Percentiles rank a stretch among this genome's conserved stretches.
Conservation (phyloP, 495 filamentous ascomycete species). For the Mytilinidion resinicola region DNA sequence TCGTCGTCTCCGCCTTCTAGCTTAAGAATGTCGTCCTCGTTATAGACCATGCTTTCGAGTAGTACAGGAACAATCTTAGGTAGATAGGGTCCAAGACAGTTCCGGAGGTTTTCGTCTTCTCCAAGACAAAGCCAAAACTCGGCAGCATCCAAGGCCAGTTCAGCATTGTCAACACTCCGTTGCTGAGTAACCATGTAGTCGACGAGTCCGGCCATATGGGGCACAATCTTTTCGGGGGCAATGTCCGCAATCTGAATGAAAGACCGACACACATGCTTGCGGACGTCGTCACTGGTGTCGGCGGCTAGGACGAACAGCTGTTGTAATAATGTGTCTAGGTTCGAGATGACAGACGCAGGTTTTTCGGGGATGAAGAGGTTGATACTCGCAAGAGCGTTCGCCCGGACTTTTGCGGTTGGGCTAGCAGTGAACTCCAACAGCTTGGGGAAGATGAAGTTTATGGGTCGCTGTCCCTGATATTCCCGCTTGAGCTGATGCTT, state of each 20-base stretch:
- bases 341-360: conserved; percentile 65
- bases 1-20: conserved; percentile 76
- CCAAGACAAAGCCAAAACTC: conserved; percentile 97
- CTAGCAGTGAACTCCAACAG: conserved; percentile 79
- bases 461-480: conserved; percentile 75
- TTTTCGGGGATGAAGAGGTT: conserved; percentile 85
- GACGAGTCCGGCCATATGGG: conserved; percentile 82
- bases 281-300: conserved; percentile 70
- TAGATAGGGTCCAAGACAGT: conserved; percentile 67
- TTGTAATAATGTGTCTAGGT: conserved; percentile 72
- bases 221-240: conserved; percentile 78
- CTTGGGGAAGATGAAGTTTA: conserved; percentile 85
- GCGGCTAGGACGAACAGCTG: conserved; percentile 73
- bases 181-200: conserved; percentile 91
- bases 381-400: conserved; percentile 71
- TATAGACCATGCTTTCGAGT: conserved; percentile 92
- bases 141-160: conserved; percentile 87
- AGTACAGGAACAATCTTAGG: conserved; percentile 83
- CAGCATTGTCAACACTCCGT: conserved; percentile 73
- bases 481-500: conserved; percentile 78
- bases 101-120: conserved; percentile 73
- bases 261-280: conserved; percentile 84
- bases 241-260: conserved; percentile 91
- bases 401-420: conserved; percentile 65
- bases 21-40: conserved; percentile 82